These are phyloP conservation scores for Erythrophleum ivorense DNA, from an alignment of 331 rosid genomes.

Conservation along the genomic window DNA sequence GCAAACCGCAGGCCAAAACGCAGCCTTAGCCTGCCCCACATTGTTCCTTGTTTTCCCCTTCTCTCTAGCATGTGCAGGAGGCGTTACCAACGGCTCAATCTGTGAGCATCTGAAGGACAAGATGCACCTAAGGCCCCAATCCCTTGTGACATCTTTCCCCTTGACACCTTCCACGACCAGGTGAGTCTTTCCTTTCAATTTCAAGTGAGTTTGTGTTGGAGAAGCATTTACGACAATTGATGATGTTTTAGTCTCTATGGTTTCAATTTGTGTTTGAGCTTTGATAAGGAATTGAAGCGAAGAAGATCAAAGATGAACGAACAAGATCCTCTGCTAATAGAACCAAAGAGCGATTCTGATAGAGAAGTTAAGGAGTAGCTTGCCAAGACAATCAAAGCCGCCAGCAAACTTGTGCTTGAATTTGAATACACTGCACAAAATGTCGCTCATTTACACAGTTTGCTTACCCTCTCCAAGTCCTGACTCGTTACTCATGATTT, in stretches of 20 bases:
- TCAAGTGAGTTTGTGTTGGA: neutral
- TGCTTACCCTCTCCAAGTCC: conserved; percentile 71
- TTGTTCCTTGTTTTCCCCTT: too few species aligned
- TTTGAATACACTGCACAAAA: conserved; percentile 87
- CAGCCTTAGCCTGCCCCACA: too few species aligned
- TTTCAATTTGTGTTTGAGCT: neutral
- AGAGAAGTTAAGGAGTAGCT: conserved; percentile 86
- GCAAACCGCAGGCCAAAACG: too few species aligned
- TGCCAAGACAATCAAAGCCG: conserved; percentile 66
- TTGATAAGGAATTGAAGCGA: neutral
- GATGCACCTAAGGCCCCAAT: too few species aligned
- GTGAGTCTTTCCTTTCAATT: too few species aligned
- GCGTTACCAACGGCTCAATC: too few species aligned
- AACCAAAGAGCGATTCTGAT: conserved; percentile 50
- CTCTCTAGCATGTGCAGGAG: too few species aligned
- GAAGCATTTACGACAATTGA: neutral
- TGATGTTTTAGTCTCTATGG: neutral
- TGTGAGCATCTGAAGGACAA: too few species aligned
- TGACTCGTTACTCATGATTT: conserved; percentile 81
- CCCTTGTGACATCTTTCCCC: too few species aligned
- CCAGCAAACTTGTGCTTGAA: conserved; percentile 77
- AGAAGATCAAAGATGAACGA: conserved; percentile 43
- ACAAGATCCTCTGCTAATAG: conserved; percentile 35
- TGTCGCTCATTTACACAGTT: conserved; percentile 72
- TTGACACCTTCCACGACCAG: too few species aligned